Conservation (phyloP, 345 rosid genomes). For the Stellera chamaejasme region DNA sequence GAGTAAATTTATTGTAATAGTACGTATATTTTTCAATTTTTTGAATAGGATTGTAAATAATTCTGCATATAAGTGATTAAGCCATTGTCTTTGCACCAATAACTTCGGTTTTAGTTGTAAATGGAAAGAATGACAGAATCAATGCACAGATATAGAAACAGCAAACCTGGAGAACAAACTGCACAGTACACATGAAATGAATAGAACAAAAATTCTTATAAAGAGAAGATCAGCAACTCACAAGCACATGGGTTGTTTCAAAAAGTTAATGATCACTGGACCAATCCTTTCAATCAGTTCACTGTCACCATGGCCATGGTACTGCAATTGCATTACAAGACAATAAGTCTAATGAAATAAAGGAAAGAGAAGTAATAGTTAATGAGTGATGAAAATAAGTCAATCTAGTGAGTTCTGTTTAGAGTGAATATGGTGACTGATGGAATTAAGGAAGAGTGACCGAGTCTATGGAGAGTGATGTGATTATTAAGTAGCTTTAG, state of each 20-base stretch:
- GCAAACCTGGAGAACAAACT: neutral
- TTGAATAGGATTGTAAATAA: too few species aligned
- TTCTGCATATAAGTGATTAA: too few species aligned
- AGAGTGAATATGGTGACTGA: too few species aligned
- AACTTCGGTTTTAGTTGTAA: too few species aligned
- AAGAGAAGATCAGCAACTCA: constrained; percentile 32
- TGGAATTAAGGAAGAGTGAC: too few species aligned
- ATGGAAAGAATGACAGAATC: too few species aligned
- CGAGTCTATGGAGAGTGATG: too few species aligned
- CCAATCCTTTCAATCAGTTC: constrained; percentile 16
- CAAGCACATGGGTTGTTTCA: constrained; percentile 57
- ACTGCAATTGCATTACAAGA: constrained; percentile 22
- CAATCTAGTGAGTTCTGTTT: neutral
- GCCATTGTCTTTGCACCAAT: too few species aligned
- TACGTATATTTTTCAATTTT: too few species aligned
- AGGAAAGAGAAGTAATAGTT: neutral
- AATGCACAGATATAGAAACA: too few species aligned
- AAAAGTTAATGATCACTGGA: constrained; percentile 42
- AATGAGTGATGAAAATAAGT: constrained; percentile 2
- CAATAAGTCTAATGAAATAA: neutral
- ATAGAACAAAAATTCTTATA: neutral
- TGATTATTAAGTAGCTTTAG: too few species aligned
- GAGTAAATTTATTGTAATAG: too few species aligned
- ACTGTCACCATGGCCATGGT: constrained; percentile 33
- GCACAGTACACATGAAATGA: neutral